Evolutionary conservation across 495 filamentous ascomycete species (phyloP), one percentile per base, ranked within the genome.

Genomic region (Neurospora sublineolata): DNA sequence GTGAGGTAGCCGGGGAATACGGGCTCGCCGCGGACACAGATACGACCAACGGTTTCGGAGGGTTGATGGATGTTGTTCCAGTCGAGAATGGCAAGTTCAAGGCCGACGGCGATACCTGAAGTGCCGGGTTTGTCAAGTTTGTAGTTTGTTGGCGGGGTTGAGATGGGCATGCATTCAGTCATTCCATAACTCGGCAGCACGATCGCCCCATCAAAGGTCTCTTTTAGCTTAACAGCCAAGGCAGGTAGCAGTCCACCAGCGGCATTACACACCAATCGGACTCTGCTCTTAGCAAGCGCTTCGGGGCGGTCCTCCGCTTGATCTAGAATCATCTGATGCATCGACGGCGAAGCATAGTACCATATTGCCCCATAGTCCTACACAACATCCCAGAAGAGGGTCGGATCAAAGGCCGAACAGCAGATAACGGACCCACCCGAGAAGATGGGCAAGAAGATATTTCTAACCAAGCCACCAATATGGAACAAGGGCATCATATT

Each of bases 271-370:
- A 82, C 78, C 30, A 84, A 74, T 68, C 80, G 71, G 58, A 85
- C 82, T 36, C 76, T 72, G 37, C 78, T 83, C 73, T 82, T 79
- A 14, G 76, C 67, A 23, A 84, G 67, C 38, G 78, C 78, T 14
- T 75, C 76, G 1, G 70, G 75, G 12, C 82, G 76, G 39, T 78
- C 72, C 23, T 73, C 52, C 10, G 71, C 79, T 68, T 78, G 78
- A 10, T 76, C 77, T 4, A 85, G 74, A 27, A 85, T 81, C 71
- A 81, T 78, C 52, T 79, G 78, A 71, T 85, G 84, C 79, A 85
- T 86, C 3, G 82, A 81, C 1, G 84, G 84, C 33, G 80, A 80
- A n/a, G 83, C 84, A 68, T 83, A 84, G 73, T 86, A 86, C 84
- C 84, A 86, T 12, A 79, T 84, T 33, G 80, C 79, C 16, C 72